Conservation (phyloP, 2,329 filamentous ascomycete species). For the Dissoconium aciculare region DNA sequence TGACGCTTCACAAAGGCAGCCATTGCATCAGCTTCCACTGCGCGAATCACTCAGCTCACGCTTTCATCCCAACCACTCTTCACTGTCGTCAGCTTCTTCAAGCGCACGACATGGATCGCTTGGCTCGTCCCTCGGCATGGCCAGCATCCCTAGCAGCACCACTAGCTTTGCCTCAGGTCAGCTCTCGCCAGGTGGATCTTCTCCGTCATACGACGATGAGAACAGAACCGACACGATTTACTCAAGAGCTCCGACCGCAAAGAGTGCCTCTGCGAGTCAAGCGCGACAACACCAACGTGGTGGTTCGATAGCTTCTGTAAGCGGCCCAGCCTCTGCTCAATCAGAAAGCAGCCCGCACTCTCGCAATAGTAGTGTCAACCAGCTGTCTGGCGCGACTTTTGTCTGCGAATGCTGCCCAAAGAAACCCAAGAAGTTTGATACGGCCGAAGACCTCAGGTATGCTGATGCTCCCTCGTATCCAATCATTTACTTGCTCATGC, state of each 20-base stretch:
- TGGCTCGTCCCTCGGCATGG: conserved; percentile 42
- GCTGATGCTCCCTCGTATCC: conserved; percentile 24
- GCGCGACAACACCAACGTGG: conserved; percentile 29
- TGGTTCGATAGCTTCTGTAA: conserved; percentile 20
- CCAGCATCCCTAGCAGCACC: conserved; percentile 48
- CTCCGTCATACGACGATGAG: conserved; percentile 42
- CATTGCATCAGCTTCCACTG: conserved; percentile 41
- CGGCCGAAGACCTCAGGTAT: conserved; percentile 67
- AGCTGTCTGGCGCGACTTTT: conserved; percentile 40
- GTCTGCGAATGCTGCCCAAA: conserved; percentile 95
- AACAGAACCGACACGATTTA: conserved; percentile 40
- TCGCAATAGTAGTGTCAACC: conserved; percentile 36
- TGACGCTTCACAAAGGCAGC: conserved; percentile 41
- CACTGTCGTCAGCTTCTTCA: conserved; percentile 52
- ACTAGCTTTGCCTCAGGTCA: conserved; percentile 50
- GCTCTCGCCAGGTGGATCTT: conserved; percentile 45
- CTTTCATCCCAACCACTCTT: conserved; percentile 44
- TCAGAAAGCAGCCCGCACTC: conserved; percentile 30
- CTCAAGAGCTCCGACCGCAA: conserved; percentile 2
- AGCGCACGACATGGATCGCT: conserved; percentile 47
- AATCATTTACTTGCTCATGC: not conserved
- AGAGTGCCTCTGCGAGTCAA: conserved; percentile 30
- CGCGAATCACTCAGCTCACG: conserved; percentile 39
- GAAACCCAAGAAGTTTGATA: conserved; percentile 91
- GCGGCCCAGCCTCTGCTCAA: conserved; percentile 32